Conservation (phyloP, 768 basidiomycete genomes). For the Auricularia sp. region DNA sequence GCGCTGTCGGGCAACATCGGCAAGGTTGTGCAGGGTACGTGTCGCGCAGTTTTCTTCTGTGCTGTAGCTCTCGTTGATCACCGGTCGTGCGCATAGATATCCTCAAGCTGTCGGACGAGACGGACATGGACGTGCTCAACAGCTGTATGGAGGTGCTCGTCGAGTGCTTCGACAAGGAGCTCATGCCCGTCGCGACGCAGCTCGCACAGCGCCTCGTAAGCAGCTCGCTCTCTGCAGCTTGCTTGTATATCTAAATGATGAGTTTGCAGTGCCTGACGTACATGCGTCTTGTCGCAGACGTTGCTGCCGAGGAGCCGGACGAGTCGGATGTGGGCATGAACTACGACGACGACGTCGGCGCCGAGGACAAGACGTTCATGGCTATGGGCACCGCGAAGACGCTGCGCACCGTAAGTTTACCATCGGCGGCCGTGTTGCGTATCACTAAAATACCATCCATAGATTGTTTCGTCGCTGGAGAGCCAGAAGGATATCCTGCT, state of each 20-base stretch:
- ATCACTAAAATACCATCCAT: slow-evolving; percentile 4
- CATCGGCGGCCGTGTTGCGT: background rate
- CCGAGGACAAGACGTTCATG: slow-evolving; percentile 79
- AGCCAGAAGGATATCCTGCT: slow-evolving; percentile 61
- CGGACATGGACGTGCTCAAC: slow-evolving; percentile 78
- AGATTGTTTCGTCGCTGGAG: slow-evolving; percentile 72
- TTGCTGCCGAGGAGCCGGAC: slow-evolving; percentile 38
- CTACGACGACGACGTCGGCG: slow-evolving; percentile 38
- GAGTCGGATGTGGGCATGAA: slow-evolving; percentile 41
- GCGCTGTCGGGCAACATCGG: slow-evolving; percentile 69
- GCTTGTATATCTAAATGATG: slow-evolving; percentile 1
- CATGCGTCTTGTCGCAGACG: slow-evolving; percentile 64
- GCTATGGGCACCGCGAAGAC: slow-evolving; percentile 85
- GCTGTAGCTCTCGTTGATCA: slow-evolving; percentile 1
- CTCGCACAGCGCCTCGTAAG: slow-evolving; percentile 67
- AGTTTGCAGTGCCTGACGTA: slow-evolving; percentile 65
- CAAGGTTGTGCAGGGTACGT: slow-evolving; percentile 73
- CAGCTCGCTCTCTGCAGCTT: slow-evolving; percentile 5
- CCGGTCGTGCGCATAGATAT: slow-evolving; percentile 37
- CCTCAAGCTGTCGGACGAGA: slow-evolving; percentile 85
- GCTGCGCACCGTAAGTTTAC: slow-evolving; percentile 53
- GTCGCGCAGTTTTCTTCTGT: background rate
- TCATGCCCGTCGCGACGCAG: slow-evolving; percentile 76
- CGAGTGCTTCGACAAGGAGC: slow-evolving; percentile 71
- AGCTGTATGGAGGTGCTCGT: slow-evolving; percentile 80